Conservation (phyloP, 345 rosid genomes). For the Excoecaria agallocha region DNA sequence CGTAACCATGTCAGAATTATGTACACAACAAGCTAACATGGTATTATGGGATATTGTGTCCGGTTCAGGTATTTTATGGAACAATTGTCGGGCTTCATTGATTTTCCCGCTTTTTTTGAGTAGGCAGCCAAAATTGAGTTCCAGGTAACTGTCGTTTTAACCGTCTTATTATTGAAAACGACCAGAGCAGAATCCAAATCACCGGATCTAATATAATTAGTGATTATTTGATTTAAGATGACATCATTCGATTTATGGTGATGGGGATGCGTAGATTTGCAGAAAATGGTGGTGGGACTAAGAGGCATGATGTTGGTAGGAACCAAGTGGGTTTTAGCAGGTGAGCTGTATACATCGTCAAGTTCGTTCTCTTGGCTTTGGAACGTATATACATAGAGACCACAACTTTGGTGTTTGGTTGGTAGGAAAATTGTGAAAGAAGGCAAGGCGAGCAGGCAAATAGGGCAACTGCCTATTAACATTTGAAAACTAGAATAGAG, state of each 20-base stretch:
- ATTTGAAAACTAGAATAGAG: background rate
- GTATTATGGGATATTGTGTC: conserved; percentile 63
- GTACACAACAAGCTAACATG: conserved; percentile 56
- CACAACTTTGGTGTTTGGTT: conserved; percentile 19
- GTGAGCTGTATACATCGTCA: conserved; percentile 13
- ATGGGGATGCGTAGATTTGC: conserved; percentile 3
- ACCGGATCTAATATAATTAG: conserved; percentile 46
- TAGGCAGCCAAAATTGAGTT: conserved; percentile 61
- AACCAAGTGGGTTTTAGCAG: conserved; percentile 21
- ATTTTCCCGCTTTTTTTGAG: conserved; percentile 41
- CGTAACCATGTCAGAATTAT: conserved; percentile 32
- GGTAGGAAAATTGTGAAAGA: background rate
- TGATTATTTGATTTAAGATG: conserved; percentile 49
- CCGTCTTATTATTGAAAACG: conserved; percentile 54
- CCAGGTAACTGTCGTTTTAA: conserved; percentile 65
- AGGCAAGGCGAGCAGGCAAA: background rate
- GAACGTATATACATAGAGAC: conserved; percentile 17
- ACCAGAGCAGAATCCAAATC: conserved; percentile 59
- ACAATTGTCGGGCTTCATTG: conserved; percentile 48
- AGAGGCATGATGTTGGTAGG: conserved; percentile 17
- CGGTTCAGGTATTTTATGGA: conserved; percentile 64
- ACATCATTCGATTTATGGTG: conserved; percentile 26
- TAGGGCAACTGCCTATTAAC: no score
- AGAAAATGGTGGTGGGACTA: background rate
- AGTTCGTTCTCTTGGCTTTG: conserved; percentile 28